Evolutionary conservation across 306 rosid species (phyloP).

Genomic region (Fragaria iinumae): DNA sequence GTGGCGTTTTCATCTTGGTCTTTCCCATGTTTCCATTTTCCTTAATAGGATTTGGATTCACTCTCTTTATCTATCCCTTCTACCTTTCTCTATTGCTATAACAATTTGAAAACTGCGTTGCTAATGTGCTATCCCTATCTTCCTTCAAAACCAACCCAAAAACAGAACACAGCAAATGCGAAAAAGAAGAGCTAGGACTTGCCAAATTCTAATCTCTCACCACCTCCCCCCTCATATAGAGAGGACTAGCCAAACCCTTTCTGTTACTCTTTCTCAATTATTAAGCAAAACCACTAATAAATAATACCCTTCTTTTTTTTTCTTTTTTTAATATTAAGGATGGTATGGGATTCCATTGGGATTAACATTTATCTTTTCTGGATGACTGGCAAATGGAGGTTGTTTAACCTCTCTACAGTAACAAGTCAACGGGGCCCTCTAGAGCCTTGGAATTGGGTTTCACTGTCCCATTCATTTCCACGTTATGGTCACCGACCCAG

Average conservation of each 20-base stretch:
- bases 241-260: neutral
- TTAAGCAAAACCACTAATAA: conserved; percentile 21
- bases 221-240: conserved; percentile 19
- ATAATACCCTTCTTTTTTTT: conserved; percentile 11
- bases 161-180: conserved; percentile 30
- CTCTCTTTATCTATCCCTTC: conserved; percentile 1
- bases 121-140: conserved; percentile 17
- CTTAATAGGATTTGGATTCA: conserved; percentile 22
- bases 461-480: conserved; percentile 56
- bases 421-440: conserved; percentile 59
- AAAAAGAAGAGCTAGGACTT: neutral
- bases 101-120: neutral
- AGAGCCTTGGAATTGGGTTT: conserved; percentile 36
- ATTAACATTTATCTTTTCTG: conserved; percentile 21
- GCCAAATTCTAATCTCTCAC: conserved; percentile 35
- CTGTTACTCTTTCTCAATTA: neutral
- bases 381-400: conserved; percentile 75
- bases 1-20: conserved; percentile 30
- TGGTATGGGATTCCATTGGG: conserved; percentile 25
- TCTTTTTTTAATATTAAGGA: neutral
- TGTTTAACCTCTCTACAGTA: conserved; percentile 27
- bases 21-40: conserved; percentile 45
- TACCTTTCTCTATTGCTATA: conserved; percentile 16
- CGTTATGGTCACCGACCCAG: conserved; percentile 56
- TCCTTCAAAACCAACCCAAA: conserved; percentile 29